These are phyloP conservation scores for Aegilops umbellulata DNA, from an alignment of 176 grass and related monocot genomes.

Conservation along the genomic window DNA sequence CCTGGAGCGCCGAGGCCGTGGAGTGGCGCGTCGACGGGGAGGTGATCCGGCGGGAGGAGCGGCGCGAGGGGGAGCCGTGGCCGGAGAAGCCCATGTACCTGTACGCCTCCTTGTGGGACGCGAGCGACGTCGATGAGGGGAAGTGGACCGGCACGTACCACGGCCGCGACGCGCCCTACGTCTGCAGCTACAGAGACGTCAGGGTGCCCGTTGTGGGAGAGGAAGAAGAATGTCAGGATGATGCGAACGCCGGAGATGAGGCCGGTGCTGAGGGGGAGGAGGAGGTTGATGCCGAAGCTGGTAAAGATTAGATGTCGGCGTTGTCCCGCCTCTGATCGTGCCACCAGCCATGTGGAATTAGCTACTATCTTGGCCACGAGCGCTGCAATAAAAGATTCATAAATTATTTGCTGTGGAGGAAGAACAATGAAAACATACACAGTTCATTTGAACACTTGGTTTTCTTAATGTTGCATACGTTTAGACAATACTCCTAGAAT, in stretches of 20 bases:
- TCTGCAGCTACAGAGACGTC: slow-evolving; percentile 67
- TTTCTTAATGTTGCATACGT: too few species aligned
- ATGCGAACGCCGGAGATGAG: neutral
- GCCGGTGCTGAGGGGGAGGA: neutral
- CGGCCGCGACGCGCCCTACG: slow-evolving; percentile 59
- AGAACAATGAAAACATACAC: too few species aligned
- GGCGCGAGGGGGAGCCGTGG: slow-evolving; percentile 43
- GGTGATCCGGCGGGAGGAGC: slow-evolving; percentile 49
- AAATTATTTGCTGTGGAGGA: neutral
- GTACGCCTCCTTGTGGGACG: slow-evolving; percentile 83
- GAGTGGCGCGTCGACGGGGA: slow-evolving; percentile 74
- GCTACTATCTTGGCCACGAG: too few species aligned
- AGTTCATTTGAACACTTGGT: too few species aligned
- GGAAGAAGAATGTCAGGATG: neutral
- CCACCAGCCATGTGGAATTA: neutral
- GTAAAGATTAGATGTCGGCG: slow-evolving; percentile 5
- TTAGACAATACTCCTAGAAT: too few species aligned
- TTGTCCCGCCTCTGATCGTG: neutral
- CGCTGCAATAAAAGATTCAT: neutral
- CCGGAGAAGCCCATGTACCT: slow-evolving; percentile 76
- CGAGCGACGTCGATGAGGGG: slow-evolving; percentile 50
- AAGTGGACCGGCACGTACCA: slow-evolving; percentile 59
- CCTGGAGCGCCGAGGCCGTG: slow-evolving; percentile 37
- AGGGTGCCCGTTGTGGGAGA: slow-evolving; percentile 38
- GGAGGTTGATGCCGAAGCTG: slow-evolving; percentile 3